phyloP scores from a whole-genome alignment of 2,329 filamentous ascomycete genomes.

The Phaeosphaeriaceae sp. region DNA sequence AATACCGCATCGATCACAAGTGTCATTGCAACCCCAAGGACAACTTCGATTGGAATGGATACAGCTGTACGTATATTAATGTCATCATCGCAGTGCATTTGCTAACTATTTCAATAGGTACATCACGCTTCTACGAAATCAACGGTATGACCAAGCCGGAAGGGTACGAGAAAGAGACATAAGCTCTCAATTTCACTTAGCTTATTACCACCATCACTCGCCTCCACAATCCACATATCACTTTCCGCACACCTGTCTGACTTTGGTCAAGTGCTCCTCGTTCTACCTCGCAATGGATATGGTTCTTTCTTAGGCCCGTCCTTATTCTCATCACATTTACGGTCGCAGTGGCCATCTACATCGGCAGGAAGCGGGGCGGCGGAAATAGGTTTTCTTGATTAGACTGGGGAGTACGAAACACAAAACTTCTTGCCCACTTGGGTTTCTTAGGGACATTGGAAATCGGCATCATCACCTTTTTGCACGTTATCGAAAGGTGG shows the following conservation, averaged over 20 bases:
- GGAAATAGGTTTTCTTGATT: slow-evolving; percentile 9
- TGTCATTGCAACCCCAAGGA: slow-evolving; percentile 95
- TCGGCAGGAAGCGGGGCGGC: slow-evolving; percentile 13
- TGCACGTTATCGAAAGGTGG: background rate
- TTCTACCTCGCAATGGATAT: slow-evolving; percentile 27
- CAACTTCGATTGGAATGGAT: slow-evolving; percentile 99
- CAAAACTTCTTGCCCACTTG: slow-evolving; percentile 6
- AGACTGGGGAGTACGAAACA: slow-evolving; percentile 2
- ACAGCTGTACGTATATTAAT: slow-evolving; percentile 75
- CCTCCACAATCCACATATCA: slow-evolving; percentile 2
- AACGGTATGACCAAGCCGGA: slow-evolving; percentile 82
- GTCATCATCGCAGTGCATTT: background rate
- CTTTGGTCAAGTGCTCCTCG: slow-evolving; percentile 37
- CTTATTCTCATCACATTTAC: slow-evolving; percentile 25
- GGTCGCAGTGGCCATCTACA: slow-evolving; percentile 19
- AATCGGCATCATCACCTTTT: background rate
- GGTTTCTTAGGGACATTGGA: slow-evolving; percentile 2
- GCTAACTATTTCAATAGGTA: slow-evolving; percentile 67
- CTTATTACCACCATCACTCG: slow-evolving; percentile 5
- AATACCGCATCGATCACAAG: slow-evolving; percentile 80
- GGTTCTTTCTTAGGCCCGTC: slow-evolving; percentile 28
- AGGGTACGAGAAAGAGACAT: slow-evolving; percentile 77
- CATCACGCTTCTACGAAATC: slow-evolving; percentile 82
- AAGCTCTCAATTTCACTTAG: slow-evolving; percentile 27
- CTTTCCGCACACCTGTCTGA: slow-evolving; percentile 31